phyloP scores from a whole-genome alignment of 768 basidiomycete genomes.

The Gloeopeniophorella convolvens region DNA sequence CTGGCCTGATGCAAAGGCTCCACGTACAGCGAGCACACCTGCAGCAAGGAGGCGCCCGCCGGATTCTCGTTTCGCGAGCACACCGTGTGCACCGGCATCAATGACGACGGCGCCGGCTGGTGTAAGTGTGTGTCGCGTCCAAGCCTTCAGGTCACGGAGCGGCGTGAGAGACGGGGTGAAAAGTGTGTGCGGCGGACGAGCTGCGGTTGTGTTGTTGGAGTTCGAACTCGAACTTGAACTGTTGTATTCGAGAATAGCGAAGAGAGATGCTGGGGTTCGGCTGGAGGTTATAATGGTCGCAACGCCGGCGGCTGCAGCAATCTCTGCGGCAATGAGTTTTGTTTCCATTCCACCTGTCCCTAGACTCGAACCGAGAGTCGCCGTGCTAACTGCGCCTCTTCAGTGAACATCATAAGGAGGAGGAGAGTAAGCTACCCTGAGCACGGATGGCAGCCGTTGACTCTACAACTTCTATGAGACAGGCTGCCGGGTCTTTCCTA shows the following conservation, averaged over 20 bases:
- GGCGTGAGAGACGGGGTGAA: conserved; percentile 73
- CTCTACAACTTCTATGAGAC: conserved; percentile 72
- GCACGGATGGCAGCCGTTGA: conserved; percentile 77
- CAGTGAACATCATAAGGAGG: not conserved
- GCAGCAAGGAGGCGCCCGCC: conserved; percentile 90
- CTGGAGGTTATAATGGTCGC: conserved; percentile 88
- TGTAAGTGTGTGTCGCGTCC: conserved; percentile 93
- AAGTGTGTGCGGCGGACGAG: conserved; percentile 93
- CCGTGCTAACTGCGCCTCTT: conserved; percentile 67
- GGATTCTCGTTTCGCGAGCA: conserved; percentile 77
- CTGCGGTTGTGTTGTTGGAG: conserved; percentile 47
- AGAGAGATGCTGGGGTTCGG: conserved; percentile 66
- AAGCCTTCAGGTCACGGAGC: conserved; percentile 82
- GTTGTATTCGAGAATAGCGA: conserved; percentile 79
- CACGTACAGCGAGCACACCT: conserved; percentile 82
- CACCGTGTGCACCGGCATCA: conserved; percentile 82
- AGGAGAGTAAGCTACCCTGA: conserved; percentile 48
- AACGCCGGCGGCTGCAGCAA: conserved; percentile 92
- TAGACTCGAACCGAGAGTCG: conserved; percentile 84
- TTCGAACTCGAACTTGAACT: conserved; percentile 19
- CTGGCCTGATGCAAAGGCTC: conserved; percentile 89
- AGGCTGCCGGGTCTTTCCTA: conserved; percentile 78
- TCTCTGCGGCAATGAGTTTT: conserved; percentile 96
- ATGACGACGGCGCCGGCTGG: conserved; percentile 87
- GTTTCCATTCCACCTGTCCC: conserved; percentile 99